These are phyloP conservation scores for Thymus mandschuricus DNA, from an alignment of 257 asterid species.

Conservation along the genomic window DNA sequence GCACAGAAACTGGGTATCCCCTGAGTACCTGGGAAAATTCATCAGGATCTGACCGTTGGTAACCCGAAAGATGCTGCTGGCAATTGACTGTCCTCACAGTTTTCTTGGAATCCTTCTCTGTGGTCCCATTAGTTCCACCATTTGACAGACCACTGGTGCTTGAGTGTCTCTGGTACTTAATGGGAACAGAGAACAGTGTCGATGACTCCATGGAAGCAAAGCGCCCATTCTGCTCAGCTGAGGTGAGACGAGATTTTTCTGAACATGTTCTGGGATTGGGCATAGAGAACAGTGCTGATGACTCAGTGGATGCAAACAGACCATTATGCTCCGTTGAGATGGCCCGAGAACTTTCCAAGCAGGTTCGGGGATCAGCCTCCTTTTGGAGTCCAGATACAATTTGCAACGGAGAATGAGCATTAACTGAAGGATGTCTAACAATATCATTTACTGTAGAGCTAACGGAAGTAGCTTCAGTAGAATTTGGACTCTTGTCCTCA, in stretches of 20 bases:
- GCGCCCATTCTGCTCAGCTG: constrained; percentile 39
- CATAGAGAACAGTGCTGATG: constrained; percentile 47
- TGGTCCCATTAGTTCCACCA: constrained; percentile 34
- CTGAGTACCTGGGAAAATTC: constrained; percentile 52
- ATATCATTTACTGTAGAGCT: constrained; percentile 33
- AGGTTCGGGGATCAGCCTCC: constrained; percentile 38
- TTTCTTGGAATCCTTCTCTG: constrained; percentile 39
- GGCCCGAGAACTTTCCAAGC: constrained; percentile 36
- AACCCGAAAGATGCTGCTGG: constrained; percentile 42
- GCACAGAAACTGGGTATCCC: constrained; percentile 57
- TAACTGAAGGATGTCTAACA: constrained; percentile 35
- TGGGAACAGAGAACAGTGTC: constrained; percentile 49
- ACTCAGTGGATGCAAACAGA: constrained; percentile 39
- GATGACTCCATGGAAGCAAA: constrained; percentile 44
- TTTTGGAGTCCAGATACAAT: constrained; percentile 42
- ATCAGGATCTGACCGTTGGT: constrained; percentile 40
- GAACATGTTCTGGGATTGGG: constrained; percentile 40
- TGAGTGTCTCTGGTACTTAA: constrained; percentile 47
- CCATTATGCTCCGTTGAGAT: constrained; percentile 38
- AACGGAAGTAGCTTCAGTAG: constrained; percentile 34
- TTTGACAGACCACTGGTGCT: constrained; percentile 36
- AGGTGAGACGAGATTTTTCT: constrained; percentile 37
- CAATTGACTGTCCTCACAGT: constrained; percentile 38
- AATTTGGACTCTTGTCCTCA: constrained; percentile 33
- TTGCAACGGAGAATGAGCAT: constrained; percentile 30